Conservation (phyloP, 1,139 yeast genomes). For the Yamadazyma siamensis region DNA sequence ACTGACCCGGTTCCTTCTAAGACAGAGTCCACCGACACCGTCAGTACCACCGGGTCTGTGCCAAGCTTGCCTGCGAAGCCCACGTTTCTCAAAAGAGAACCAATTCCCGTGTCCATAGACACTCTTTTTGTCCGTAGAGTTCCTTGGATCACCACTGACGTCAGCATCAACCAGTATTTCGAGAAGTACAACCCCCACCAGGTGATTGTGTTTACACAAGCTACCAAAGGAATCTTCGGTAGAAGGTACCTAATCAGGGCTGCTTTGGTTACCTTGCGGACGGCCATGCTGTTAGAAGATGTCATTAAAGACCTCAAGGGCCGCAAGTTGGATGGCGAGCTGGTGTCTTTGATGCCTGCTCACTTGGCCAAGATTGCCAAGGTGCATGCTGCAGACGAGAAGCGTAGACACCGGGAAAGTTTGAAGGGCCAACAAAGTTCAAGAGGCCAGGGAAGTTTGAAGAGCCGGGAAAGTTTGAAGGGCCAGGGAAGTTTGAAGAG, state of each 20-base stretch:
- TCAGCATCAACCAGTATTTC: no score
- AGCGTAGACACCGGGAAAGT: conserved; percentile 1
- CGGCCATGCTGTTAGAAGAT: conserved; percentile 36
- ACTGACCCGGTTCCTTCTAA: no score
- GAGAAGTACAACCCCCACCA: conserved; percentile 44
- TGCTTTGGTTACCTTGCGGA: conserved; percentile 53
- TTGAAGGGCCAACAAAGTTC: background rate
- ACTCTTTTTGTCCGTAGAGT: no score
- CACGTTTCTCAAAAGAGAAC: no score
- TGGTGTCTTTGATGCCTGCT: conserved; percentile 38
- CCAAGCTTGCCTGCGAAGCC: no score
- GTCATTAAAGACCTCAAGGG: conserved; percentile 38
- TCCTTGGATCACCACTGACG: no score
- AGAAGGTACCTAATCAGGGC: conserved; percentile 28
- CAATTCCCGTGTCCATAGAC: no score
- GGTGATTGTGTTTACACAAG: conserved; percentile 43
- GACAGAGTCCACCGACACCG: no score
- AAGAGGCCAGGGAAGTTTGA: no score
- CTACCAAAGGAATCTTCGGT: conserved; percentile 6
- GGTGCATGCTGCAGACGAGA: conserved; percentile 30
- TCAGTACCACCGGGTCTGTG: no score
- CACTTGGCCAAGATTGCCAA: conserved; percentile 38
- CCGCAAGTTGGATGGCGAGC: conserved; percentile 26
- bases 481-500: no score
- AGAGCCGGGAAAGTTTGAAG: no score